phyloP scores from a whole-genome alignment of 2,329 filamentous ascomycete genomes.

The Pseudocercospora fijiensis region DNA sequence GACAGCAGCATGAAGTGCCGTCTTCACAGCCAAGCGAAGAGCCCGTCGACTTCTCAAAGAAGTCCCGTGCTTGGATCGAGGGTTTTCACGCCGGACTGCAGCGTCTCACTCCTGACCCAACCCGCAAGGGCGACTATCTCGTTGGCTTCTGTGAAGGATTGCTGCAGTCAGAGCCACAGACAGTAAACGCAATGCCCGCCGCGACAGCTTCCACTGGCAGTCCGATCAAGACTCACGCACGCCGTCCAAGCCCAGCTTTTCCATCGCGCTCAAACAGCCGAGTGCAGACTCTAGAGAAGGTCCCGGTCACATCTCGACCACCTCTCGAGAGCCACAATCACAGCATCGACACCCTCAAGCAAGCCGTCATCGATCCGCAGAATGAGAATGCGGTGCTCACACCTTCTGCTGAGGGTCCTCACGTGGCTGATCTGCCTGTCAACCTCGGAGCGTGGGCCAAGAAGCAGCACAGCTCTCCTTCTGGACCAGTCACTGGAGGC shows the following conservation, averaged over 20 bases:
- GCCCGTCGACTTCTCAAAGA: slow-evolving; percentile 27
- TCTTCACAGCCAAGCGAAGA: slow-evolving; percentile 21
- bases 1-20: slow-evolving; percentile 20
- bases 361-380: slow-evolving; percentile 34
- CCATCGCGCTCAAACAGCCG: slow-evolving; percentile 20
- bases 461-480: slow-evolving; percentile 17
- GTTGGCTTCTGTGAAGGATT: slow-evolving; percentile 40
- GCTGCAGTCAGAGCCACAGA: slow-evolving; percentile 29
- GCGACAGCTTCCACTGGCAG: slow-evolving; percentile 27
- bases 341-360: slow-evolving; percentile 35
- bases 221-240: slow-evolving; percentile 27
- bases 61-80: slow-evolving; percentile 35
- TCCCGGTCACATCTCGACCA: slow-evolving; percentile 8
- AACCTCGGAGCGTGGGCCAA: slow-evolving; percentile 38
- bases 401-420: slow-evolving; percentile 32
- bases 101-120: slow-evolving; percentile 28
- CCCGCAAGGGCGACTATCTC: slow-evolving; percentile 29
- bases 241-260: slow-evolving; percentile 30
- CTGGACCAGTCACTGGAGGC: slow-evolving; percentile 11
- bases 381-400: slow-evolving; percentile 38
- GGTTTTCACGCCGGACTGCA: slow-evolving; percentile 37
- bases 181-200: background rate
- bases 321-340: slow-evolving; percentile 29
- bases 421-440: slow-evolving; percentile 27
- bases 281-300: slow-evolving; percentile 15